These are phyloP conservation scores for Erigeron philadelphicus DNA, from an alignment of 140 eudicot species.

Conservation along the genomic window DNA sequence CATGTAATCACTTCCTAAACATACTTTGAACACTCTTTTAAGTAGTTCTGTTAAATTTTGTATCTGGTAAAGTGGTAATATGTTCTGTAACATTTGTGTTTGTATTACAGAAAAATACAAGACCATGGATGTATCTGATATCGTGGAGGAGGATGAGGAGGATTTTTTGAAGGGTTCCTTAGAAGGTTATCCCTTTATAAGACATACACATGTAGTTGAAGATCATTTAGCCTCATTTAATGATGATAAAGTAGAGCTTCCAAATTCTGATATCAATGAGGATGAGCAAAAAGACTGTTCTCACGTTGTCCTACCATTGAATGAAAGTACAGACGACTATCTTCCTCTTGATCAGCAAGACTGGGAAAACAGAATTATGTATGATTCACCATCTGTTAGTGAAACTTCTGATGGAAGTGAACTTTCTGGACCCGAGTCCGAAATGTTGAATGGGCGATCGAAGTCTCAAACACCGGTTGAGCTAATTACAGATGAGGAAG, in stretches of 20 bases:
- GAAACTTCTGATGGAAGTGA: slow-evolving; percentile 58
- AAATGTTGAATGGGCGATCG: slow-evolving; percentile 20
- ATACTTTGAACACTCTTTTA: no score
- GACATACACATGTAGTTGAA: slow-evolving; percentile 28
- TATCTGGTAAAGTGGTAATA: slow-evolving; percentile 4
- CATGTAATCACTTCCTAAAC: no score
- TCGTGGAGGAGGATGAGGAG: slow-evolving; percentile 83
- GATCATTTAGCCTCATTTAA: slow-evolving; percentile 29
- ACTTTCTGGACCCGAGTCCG: slow-evolving; percentile 65
- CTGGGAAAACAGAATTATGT: slow-evolving; percentile 86
- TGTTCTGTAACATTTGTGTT: slow-evolving; percentile 14
- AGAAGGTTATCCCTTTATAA: slow-evolving; percentile 40
- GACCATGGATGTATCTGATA: slow-evolving; percentile 45
- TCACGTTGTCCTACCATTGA: slow-evolving; percentile 53
- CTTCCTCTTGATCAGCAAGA: slow-evolving; percentile 84
- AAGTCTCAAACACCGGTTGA: slow-evolving; percentile 20
- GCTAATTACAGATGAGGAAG: slow-evolving; percentile 35
- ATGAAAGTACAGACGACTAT: slow-evolving; percentile 31
- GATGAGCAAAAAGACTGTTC: slow-evolving; percentile 36
- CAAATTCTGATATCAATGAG: slow-evolving; percentile 33
- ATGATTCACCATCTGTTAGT: slow-evolving; percentile 27
- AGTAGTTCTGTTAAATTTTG: no score
- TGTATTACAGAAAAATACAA: slow-evolving; percentile 54
- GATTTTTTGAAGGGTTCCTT: slow-evolving; percentile 54
- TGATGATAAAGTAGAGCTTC: slow-evolving; percentile 37